phyloP scores from a whole-genome alignment of 2,329 filamentous ascomycete genomes.

The Cladosporium sp. region DNA sequence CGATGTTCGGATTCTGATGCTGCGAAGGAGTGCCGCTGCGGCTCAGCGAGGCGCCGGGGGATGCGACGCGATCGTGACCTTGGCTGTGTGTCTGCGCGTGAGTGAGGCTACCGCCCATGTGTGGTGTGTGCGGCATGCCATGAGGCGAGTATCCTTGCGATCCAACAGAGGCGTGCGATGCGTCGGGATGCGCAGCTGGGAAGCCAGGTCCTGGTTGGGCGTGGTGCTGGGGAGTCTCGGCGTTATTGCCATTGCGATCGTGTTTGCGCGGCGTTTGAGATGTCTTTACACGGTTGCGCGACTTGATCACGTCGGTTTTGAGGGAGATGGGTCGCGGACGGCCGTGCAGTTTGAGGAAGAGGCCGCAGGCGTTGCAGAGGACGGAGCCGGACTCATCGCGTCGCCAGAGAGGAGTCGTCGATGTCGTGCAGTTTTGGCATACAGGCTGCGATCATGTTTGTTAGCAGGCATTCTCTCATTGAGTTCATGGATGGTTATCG shows the following conservation, averaged over 20 bases:
- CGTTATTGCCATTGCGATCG: slow-evolving; percentile 65
- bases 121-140: slow-evolving; percentile 14
- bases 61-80: slow-evolving; percentile 4
- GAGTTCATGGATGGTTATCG: not conserved
- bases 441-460: slow-evolving; percentile 70
- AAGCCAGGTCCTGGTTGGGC: slow-evolving; percentile 11
- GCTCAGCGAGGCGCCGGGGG: slow-evolving; percentile 48
- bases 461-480: not conserved
- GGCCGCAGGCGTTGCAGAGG: slow-evolving; percentile 95
- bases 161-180: slow-evolving; percentile 11
- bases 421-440: slow-evolving; percentile 94
- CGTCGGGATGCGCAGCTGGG: slow-evolving; percentile 16
- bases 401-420: slow-evolving; percentile 93
- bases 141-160: slow-evolving; percentile 17
- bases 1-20: slow-evolving; percentile 57
- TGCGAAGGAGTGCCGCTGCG: slow-evolving; percentile 76
- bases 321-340: slow-evolving; percentile 89
- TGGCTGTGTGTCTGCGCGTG: not conserved
- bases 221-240: slow-evolving; percentile 21
- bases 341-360: slow-evolving; percentile 95
- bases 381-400: slow-evolving; percentile 94
- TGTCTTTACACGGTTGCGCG: slow-evolving; percentile 95
- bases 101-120: not conserved
- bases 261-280: slow-evolving; percentile 57
- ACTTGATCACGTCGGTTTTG: slow-evolving; percentile 99